phyloP scores from a whole-genome alignment of 768 basidiomycete species.

The Suillus fuscotomentosus region DNA sequence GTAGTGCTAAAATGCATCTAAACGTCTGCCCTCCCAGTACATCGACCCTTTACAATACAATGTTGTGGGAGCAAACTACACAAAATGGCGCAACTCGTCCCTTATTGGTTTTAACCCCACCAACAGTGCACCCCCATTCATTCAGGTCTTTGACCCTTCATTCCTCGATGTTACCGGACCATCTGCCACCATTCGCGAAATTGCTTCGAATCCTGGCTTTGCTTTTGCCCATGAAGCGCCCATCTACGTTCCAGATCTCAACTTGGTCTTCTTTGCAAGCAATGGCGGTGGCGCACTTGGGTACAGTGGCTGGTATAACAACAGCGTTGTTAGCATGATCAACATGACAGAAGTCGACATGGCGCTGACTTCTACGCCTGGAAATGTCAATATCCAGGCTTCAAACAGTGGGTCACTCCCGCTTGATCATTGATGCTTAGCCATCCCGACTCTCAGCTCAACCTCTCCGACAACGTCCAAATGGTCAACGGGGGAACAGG shows the following conservation, averaged over 20 bases:
- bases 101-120: slow-evolving; percentile 58
- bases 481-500: slow-evolving; percentile 74
- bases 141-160: slow-evolving; percentile 51
- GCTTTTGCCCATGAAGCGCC: slow-evolving; percentile 83
- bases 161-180: slow-evolving; percentile 62
- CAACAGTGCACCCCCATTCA: slow-evolving; percentile 54
- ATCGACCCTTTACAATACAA: slow-evolving; percentile 17
- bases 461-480: slow-evolving; percentile 55
- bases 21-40: too few species aligned
- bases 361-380: slow-evolving; percentile 36
- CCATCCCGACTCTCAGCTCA: slow-evolving; percentile 41
- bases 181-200: slow-evolving; percentile 53
- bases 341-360: slow-evolving; percentile 53
- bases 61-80: slow-evolving; percentile 46
- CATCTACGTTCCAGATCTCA: slow-evolving; percentile 61
- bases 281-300: slow-evolving; percentile 67
- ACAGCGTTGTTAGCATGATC: slow-evolving; percentile 63
- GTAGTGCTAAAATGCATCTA: too few species aligned
- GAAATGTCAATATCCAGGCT: slow-evolving; percentile 50
- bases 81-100: slow-evolving; percentile 36
- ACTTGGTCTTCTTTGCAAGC: slow-evolving; percentile 72
- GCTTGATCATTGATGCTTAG: slow-evolving; percentile 2
- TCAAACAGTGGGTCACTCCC: slow-evolving; percentile 29
- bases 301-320: slow-evolving; percentile 60
- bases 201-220: slow-evolving; percentile 60